A percentile compares a stretch with the other conserved stretches of the same genome.
Conservation (phyloP, 495 filamentous ascomycete genomes). For the Friedmanniomyces endolithicus region DNA sequence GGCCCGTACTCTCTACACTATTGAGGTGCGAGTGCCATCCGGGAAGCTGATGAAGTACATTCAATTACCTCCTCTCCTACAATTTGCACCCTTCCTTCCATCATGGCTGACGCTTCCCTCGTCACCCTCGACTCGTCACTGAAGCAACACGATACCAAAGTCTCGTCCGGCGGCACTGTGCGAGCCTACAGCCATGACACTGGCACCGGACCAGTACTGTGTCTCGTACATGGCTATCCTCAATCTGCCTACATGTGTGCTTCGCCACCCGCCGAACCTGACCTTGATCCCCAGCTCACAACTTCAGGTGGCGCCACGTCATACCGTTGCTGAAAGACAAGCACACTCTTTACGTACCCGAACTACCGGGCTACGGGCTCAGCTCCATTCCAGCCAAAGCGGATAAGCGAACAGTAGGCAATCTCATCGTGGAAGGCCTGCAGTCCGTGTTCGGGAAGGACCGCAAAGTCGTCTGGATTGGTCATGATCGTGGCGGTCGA, state of each 20-base stretch:
- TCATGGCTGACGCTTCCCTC: conserved; percentile 8
- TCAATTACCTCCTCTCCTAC: neutral
- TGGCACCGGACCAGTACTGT: conserved; percentile 20
- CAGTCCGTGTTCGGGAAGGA: conserved; percentile 12
- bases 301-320: conserved; percentile 21
- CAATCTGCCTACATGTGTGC: conserved; percentile 21
- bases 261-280: neutral
- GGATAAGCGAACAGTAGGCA: conserved; percentile 19
- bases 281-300: neutral
- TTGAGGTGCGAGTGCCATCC: neutral
- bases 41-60: neutral
- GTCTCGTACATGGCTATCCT: conserved; percentile 28
- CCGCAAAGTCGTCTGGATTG: conserved; percentile 14
- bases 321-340: conserved; percentile 21
- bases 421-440: conserved; percentile 13
- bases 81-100: neutral
- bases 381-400: conserved; percentile 10
- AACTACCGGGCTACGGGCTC: conserved; percentile 20
- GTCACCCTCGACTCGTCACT: conserved; percentile 6
- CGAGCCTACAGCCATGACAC: conserved; percentile 16
- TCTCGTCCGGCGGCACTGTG: conserved; percentile 11
- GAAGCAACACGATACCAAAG: conserved; percentile 4
- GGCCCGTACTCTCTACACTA: no score
- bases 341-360: conserved; percentile 14
- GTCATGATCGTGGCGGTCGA: conserved; percentile 19